These are phyloP conservation scores for Candida alai DNA, from an alignment of 805 yeast species.

Conservation along the genomic window DNA sequence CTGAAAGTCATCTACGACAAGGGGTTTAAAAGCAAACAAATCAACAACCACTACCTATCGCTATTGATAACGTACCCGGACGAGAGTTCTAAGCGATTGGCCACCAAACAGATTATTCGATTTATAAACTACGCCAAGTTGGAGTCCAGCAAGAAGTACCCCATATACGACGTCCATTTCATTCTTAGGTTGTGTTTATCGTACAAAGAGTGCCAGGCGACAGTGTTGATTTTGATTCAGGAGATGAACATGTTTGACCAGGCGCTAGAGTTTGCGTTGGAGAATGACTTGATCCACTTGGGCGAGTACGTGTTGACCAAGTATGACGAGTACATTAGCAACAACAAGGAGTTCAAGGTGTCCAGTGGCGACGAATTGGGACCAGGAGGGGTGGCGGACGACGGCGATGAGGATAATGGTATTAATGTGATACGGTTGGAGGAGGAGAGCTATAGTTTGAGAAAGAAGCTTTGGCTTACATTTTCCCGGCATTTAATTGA, in stretches of 20 bases:
- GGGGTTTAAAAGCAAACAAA: slow-evolving; percentile 36
- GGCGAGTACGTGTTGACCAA: slow-evolving; percentile 38
- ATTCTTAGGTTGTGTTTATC: slow-evolving; percentile 69
- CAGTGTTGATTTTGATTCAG: slow-evolving; percentile 68
- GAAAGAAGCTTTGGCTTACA: slow-evolving; percentile 72
- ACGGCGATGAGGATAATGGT: slow-evolving; percentile 40
- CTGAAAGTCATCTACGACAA: slow-evolving; percentile 44
- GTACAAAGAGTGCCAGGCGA: slow-evolving; percentile 55
- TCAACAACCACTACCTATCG: slow-evolving; percentile 71
- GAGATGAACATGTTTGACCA: slow-evolving; percentile 67
- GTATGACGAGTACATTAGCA: slow-evolving; percentile 22
- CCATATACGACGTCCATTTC: slow-evolving; percentile 63
- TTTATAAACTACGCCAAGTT: slow-evolving; percentile 23
- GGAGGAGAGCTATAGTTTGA: slow-evolving; percentile 34
- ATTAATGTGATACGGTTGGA: slow-evolving; percentile 30
- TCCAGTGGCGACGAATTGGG: not conserved
- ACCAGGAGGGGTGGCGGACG: slow-evolving; percentile 43
- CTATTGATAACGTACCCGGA: slow-evolving; percentile 50
- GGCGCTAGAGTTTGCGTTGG: slow-evolving; percentile 73
- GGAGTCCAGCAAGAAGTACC: slow-evolving; percentile 13
- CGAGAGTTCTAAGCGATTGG: not conserved
- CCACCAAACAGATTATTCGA: slow-evolving; percentile 27
- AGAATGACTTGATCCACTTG: slow-evolving; percentile 51
- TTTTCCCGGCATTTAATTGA: slow-evolving; percentile 51
- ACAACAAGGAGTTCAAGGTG: slow-evolving; percentile 1